Percentiles rank a stretch among this genome's conserved stretches.
phyloP scores from a whole-genome alignment of 106 monocot genomes.

The Dendrobium chrysotoxum region DNA sequence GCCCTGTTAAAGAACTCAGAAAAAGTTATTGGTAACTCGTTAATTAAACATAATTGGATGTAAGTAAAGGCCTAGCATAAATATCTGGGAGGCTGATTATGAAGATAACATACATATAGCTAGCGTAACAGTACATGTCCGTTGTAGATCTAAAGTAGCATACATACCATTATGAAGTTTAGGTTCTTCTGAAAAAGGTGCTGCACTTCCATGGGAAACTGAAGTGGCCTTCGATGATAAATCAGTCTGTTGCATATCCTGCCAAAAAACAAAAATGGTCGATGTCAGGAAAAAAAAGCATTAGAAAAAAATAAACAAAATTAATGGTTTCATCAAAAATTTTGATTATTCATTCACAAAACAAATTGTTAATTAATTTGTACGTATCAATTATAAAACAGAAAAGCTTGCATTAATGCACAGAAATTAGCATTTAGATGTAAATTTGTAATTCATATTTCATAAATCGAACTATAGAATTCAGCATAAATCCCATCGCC shows the following conservation, averaged over 20 bases:
- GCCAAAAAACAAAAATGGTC: not conserved
- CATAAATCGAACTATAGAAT: not conserved
- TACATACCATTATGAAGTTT: constrained; percentile 28
- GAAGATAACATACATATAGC: too few species aligned
- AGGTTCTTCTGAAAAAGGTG: constrained; percentile 10
- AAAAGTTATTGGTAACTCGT: not conserved
- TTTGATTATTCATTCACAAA: not conserved
- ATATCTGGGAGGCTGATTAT: not conserved
- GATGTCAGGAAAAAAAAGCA: not conserved
- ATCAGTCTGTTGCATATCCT: constrained; percentile 15
- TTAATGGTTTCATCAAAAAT: not conserved
- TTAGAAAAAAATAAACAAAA: not conserved
- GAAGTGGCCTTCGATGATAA: constrained; percentile 2
- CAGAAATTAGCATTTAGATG: too few species aligned
- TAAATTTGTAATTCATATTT: too few species aligned
- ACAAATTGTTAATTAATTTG: not conserved
- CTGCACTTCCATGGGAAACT: constrained; percentile 3
- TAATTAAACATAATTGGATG: not conserved
- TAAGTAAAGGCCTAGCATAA: not conserved
- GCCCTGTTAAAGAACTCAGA: constrained; percentile 22
- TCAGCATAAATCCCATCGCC: not conserved
- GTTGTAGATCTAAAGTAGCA: not conserved
- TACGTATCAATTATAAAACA: not conserved
- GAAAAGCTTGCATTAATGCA: too few species aligned
- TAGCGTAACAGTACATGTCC: not conserved